Base-by-base conservation (phyloP, 192 early-diverging fungal genomes). In the Coemansia sp. region DNA sequence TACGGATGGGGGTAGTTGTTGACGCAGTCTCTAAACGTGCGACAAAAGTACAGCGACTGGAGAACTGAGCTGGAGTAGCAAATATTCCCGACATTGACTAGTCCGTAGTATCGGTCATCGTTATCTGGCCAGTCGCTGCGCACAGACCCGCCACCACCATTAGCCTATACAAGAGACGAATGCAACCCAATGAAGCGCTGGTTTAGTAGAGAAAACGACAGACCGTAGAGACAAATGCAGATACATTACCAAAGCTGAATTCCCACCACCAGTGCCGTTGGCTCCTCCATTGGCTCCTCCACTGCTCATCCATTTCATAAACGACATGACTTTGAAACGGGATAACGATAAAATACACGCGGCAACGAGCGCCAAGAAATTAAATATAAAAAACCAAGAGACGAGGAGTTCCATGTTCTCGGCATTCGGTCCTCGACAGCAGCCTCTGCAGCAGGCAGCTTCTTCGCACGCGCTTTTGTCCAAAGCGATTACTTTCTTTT, bases 21-120 rank as follows among this genome's bases (percentile, higher is more conserved):
- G 17, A 97, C 88, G 64, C 91, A 94, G 72, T 97, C 91, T 56
- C 97, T 89, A 65, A 99, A 99, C 0, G 95, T 90, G 43, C 86
- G 84, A 72, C 95, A 95, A 67, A 90, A 95, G 76, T 98, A 99
- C 54, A 99, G 83, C 15, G 93, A 91, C 82, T 99, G 95, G 3
- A 99, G 75, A 10, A 99, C 89, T 5, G 94, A 97, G 78, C 96
- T 99, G 63, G 90, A 90, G 68, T 98, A 98, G 70, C 95, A 74
- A 15, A 57, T 74, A 44, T 76, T 76, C 22, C 70, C 74, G n/a
- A 93, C 92, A 82, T 97, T 97, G 68, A 94, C 90, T 17, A 97
- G 78, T 12, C 95, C 95, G 64, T 87, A 91, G 80, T 87, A 93
- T 41, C 92, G 70, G 42, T 95, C 93, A 24, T 82, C 75, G 62